Percentiles rank a stretch among this genome's conserved stretches.
Conservation (phyloP, 2,329 filamentous ascomycete genomes). For the Aspergillus arachidicola region DNA sequence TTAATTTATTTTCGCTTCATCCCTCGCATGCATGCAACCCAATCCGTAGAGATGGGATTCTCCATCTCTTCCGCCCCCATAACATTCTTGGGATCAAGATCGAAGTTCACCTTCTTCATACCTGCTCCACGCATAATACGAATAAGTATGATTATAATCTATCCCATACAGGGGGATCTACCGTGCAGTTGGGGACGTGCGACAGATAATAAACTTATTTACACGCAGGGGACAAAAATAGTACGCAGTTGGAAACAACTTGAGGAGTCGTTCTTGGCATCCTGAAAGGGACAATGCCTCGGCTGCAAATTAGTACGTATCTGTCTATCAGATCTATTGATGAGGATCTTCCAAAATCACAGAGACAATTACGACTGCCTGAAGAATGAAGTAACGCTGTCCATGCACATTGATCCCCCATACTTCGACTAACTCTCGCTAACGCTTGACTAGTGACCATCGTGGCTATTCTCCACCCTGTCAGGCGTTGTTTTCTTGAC, state of each 20-base stretch:
- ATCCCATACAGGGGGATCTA: background rate
- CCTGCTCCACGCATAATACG: background rate
- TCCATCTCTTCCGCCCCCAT: background rate
- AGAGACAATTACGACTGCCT: background rate
- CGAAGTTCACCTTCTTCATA: background rate
- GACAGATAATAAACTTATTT: background rate
- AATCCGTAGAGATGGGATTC: background rate
- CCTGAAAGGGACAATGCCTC: background rate
- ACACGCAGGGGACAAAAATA: background rate
- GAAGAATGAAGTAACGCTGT: background rate
- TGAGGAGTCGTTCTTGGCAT: background rate
- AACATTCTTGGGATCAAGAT: background rate
- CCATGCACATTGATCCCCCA: background rate
- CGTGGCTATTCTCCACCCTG: background rate
- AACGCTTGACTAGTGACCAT: background rate
- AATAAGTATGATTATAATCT: background rate
- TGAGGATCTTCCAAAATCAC: background rate
- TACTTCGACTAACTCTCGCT: background rate
- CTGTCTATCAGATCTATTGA: background rate
- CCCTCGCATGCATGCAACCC: background rate
- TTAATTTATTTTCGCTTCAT: background rate
- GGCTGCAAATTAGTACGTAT: background rate
- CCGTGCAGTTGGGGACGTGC: background rate
- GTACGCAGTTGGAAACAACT: background rate
- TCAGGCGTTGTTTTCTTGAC: background rate